Percentiles rank a stretch among this genome's conserved stretches.
These are phyloP conservation scores for Blastomyces gilchristii DNA, from an alignment of 2,329 filamentous ascomycete species.

Conservation along the genomic window DNA sequence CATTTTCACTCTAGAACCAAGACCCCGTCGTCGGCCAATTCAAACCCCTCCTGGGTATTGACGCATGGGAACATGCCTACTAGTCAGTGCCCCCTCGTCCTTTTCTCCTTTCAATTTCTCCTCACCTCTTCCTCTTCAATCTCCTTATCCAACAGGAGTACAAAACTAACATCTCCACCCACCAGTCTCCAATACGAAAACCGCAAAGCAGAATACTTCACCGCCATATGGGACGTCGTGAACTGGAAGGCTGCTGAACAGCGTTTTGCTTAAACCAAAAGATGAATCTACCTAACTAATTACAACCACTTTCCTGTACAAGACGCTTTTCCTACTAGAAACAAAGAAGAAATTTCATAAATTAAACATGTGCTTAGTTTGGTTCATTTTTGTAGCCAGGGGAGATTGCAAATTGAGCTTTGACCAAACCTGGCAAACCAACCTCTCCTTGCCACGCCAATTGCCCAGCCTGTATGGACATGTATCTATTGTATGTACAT, in stretches of 20 bases:
- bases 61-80: slow-evolving; percentile 95
- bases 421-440: too few species aligned
- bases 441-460: background rate
- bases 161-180: background rate
- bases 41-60: slow-evolving; percentile 73
- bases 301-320: background rate
- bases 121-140: background rate
- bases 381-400: too few species aligned
- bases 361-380: background rate
- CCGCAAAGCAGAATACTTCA: slow-evolving; percentile 92
- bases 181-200: slow-evolving; percentile 80
- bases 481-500: background rate
- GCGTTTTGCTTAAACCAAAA: slow-evolving; percentile 50
- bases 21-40: slow-evolving; percentile 79
- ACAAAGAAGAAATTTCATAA: background rate
- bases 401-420: too few species aligned
- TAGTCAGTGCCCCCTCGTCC: slow-evolving; percentile 45
- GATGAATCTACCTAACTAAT: slow-evolving; percentile 4
- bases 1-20: slow-evolving; percentile 51
- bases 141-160: background rate
- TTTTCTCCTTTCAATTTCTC: background rate
- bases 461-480: background rate
- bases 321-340: background rate
- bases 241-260: slow-evolving; percentile 89
- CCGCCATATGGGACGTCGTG: slow-evolving; percentile 84